A percentile compares a stretch with the other conserved stretches of the same genome.
Conservation (phyloP, 257 asterid genomes). For the Forsythia suspensa region DNA sequence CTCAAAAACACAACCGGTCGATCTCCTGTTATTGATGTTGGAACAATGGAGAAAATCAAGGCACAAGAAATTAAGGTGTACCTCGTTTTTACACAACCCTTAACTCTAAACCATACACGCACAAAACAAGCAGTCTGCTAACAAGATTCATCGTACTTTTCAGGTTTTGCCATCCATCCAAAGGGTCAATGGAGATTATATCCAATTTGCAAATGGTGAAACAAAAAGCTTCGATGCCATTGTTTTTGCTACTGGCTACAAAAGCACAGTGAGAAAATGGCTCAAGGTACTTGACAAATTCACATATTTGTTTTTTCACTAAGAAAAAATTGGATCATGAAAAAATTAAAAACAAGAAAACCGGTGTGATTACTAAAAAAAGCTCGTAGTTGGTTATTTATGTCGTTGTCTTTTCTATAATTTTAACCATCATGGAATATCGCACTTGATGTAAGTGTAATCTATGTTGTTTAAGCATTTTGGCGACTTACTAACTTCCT, state of each 20-base stretch:
- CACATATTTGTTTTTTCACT: too few relatives aligned
- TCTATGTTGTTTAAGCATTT: background rate
- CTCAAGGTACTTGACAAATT: slow-evolving; percentile 31
- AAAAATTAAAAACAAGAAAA: too few relatives aligned
- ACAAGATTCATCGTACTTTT: background rate
- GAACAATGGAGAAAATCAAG: slow-evolving; percentile 43
- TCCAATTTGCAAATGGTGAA: slow-evolving; percentile 36
- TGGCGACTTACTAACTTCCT: background rate
- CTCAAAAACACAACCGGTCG: slow-evolving; percentile 36
- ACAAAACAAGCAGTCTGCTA: background rate
- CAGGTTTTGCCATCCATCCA: slow-evolving; percentile 48
- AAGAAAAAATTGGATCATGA: too few relatives aligned
- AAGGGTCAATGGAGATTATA: slow-evolving; percentile 16
- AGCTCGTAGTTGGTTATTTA: too few relatives aligned
- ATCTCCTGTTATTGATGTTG: slow-evolving; percentile 62
- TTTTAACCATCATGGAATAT: too few relatives aligned
- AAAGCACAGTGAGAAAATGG: slow-evolving; percentile 50
- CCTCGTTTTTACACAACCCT: too few relatives aligned
- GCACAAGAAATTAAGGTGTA: slow-evolving; percentile 38
- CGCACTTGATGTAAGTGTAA: background rate
- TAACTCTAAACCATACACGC: background rate
- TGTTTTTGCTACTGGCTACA: slow-evolving; percentile 61
- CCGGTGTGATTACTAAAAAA: too few relatives aligned
- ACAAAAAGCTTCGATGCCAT: slow-evolving; percentile 34
- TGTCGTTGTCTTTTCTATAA: background rate